These are phyloP conservation scores for Crithidia expoeki DNA, from an alignment of 208 protist species.

Conservation along the genomic window DNA sequence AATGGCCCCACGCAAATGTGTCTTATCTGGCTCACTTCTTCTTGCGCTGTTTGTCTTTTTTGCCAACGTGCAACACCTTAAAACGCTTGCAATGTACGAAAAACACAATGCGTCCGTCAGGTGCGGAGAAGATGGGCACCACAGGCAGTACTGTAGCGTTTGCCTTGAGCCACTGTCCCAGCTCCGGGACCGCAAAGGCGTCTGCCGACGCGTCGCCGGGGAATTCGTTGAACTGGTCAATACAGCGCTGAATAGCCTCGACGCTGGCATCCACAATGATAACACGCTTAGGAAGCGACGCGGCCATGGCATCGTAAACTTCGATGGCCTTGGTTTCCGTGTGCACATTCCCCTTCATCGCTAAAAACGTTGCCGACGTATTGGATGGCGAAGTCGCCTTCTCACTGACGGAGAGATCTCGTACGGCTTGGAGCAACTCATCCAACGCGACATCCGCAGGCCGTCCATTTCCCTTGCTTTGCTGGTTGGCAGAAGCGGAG, in stretches of 20 bases:
- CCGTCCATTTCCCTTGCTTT: constrained; percentile 35
- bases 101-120: constrained; percentile 43
- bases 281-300: constrained; percentile 33
- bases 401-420: constrained; percentile 31
- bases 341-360: constrained; percentile 14
- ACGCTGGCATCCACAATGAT: constrained; percentile 37
- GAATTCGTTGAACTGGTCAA: constrained; percentile 33
- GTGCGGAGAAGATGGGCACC: constrained; percentile 51
- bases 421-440: constrained; percentile 44
- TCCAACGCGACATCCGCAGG: constrained; percentile 32
- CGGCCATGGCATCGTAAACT: constrained; percentile 37
- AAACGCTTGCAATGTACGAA: constrained; percentile 51
- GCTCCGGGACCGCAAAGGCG: constrained; percentile 10
- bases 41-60: constrained; percentile 26
- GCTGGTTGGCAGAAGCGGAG: constrained; percentile 37
- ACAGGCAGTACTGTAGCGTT: constrained; percentile 38
- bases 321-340: constrained; percentile 38
- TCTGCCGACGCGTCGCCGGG: constrained; percentile 22
- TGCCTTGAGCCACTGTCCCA: constrained; percentile 50
- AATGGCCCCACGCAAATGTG: background rate
- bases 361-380: constrained; percentile 13
- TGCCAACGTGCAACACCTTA: constrained; percentile 8
- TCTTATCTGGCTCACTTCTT: constrained; percentile 19
- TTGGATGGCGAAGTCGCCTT: constrained; percentile 8
- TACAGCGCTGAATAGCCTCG: constrained; percentile 39